Evolutionary conservation across 2,329 filamentous ascomycete species (phyloP).

Genomic region (Pyrenophora graminea): DNA sequence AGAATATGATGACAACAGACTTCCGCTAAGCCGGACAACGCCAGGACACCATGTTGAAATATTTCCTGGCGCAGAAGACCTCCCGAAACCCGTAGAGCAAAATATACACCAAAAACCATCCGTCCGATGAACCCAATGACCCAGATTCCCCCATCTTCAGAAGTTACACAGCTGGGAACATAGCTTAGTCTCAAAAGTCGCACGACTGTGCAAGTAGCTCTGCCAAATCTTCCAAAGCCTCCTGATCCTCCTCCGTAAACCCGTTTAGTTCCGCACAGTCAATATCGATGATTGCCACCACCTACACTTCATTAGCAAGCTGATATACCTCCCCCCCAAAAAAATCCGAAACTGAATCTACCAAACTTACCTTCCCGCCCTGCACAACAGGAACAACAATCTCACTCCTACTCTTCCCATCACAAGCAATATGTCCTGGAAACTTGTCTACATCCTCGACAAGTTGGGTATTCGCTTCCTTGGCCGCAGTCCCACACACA

Average conservation of each 20-base stretch:
- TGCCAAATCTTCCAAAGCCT: constrained; percentile 66
- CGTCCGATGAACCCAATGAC: too few species aligned
- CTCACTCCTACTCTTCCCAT: constrained; percentile 75
- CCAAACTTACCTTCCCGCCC: constrained; percentile 50
- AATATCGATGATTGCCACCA: constrained; percentile 78
- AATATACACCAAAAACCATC: too few species aligned
- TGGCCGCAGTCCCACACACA: constrained; percentile 74
- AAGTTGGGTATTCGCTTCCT: constrained; percentile 64
- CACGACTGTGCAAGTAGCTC: constrained; percentile 38
- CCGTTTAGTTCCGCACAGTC: constrained; percentile 71
- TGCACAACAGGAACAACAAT: constrained; percentile 75
- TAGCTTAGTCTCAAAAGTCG: constrained; percentile 30
- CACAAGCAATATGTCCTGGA: constrained; percentile 81
- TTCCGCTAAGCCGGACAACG: too few species aligned
- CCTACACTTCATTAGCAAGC: constrained; percentile 37
- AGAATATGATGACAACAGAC: too few species aligned
- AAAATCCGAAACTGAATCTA: neutral
- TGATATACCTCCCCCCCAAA: neutral
- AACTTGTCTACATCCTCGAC: constrained; percentile 72
- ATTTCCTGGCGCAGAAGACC: too few species aligned
- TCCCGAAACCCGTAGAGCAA: too few species aligned
- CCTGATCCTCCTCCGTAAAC: constrained; percentile 70
- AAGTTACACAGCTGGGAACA: too few species aligned
- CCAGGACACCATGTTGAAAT: too few species aligned
- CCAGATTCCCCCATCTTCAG: too few species aligned